phyloP scores from a whole-genome alignment of 2,329 filamentous ascomycete genomes.

The Graphilbum ipis-grandicollis region DNA sequence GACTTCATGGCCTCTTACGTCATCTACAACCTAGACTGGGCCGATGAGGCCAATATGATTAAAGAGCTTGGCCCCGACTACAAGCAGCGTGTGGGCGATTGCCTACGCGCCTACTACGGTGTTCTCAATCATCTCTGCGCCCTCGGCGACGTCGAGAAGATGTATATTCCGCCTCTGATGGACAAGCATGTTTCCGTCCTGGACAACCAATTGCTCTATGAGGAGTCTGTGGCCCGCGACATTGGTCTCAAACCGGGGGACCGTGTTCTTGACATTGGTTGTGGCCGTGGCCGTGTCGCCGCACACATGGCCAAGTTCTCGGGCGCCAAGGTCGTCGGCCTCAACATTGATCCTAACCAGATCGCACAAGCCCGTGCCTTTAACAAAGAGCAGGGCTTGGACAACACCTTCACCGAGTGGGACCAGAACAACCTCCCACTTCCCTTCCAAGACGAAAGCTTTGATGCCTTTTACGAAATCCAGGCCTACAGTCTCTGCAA shows the following conservation, averaged over 20 bases:
- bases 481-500: constrained; percentile 37
- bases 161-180: constrained; percentile 39
- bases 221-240: constrained; percentile 29
- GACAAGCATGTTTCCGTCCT: constrained; percentile 28
- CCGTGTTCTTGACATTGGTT: constrained; percentile 32
- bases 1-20: constrained; percentile 39
- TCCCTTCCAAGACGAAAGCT: constrained; percentile 28
- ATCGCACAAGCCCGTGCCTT: constrained; percentile 26
- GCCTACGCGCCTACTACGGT: constrained; percentile 33
- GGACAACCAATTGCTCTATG: constrained; percentile 35
- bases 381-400: constrained; percentile 24
- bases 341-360: constrained; percentile 38
- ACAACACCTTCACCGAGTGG: constrained; percentile 28
- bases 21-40: constrained; percentile 39
- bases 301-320: constrained; percentile 32
- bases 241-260: constrained; percentile 26
- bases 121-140: constrained; percentile 37
- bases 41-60: constrained; percentile 28
- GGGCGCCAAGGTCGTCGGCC: constrained; percentile 28
- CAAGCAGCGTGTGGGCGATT: constrained; percentile 30
- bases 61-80: constrained; percentile 29
- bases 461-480: constrained; percentile 39
- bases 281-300: constrained; percentile 33
- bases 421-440: constrained; percentile 34
- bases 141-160: constrained; percentile 37